Conservation (phyloP, 768 basidiomycete species). For the Collybia sp. region DNA sequence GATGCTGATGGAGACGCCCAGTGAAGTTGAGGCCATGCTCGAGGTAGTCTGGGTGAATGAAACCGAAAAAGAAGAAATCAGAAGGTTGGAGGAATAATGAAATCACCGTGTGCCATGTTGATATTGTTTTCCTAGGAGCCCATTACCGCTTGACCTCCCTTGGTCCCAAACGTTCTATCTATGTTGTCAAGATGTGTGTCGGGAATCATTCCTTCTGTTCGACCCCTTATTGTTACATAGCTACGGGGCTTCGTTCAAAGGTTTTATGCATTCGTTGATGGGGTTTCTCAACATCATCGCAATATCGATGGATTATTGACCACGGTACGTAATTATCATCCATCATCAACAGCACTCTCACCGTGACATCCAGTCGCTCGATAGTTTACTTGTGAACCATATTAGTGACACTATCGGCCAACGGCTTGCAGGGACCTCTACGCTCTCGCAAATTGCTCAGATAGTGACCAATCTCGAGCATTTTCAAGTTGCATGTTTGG, state of each 20-base stretch:
- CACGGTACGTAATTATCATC: constrained; percentile 47
- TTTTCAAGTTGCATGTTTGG: constrained; percentile 79
- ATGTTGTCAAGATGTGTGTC: constrained; percentile 82
- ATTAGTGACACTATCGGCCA: constrained; percentile 75
- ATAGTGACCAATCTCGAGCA: constrained; percentile 92
- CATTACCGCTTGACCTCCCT: constrained; percentile 71
- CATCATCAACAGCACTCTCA: not conserved
- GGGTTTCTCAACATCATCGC: constrained; percentile 85
- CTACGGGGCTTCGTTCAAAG: constrained; percentile 71
- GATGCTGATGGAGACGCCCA: constrained; percentile 62
- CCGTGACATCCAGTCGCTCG: constrained; percentile 61
- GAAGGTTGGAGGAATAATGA: constrained; percentile 35
- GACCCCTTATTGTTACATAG: constrained; percentile 4
- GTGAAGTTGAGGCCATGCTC: constrained; percentile 72
- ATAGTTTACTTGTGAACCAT: constrained; percentile 70
- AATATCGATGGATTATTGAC: constrained; percentile 89
- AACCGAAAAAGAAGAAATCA: constrained; percentile 57
- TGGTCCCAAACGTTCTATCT: constrained; percentile 95
- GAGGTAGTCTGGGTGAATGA: constrained; percentile 77
- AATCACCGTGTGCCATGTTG: constrained; percentile 1
- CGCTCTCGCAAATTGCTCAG: constrained; percentile 87
- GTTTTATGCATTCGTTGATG: constrained; percentile 96
- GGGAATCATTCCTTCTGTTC: not conserved
- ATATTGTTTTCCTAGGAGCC: constrained; percentile 38
- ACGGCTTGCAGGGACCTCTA: constrained; percentile 70